These are phyloP conservation scores for Melocanna baccifera DNA, from an alignment of 176 grass and related monocot genomes.

Conservation along the genomic window DNA sequence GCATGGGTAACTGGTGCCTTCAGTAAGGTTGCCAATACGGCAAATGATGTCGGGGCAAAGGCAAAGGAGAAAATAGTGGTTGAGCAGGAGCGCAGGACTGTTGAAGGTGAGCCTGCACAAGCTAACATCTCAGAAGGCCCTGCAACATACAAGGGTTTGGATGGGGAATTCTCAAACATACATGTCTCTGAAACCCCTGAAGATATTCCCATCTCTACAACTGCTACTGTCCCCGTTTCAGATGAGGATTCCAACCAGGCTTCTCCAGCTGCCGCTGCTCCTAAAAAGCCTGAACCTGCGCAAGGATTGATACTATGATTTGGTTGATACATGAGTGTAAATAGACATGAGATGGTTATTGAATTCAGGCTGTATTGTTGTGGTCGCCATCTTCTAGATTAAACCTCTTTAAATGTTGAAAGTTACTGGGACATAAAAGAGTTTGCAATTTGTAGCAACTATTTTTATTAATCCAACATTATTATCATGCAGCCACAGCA, in stretches of 20 bases:
- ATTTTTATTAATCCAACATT: neutral
- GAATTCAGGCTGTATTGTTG: constrained; percentile 29
- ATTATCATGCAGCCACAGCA: neutral
- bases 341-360: constrained; percentile 36
- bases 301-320: constrained; percentile 59
- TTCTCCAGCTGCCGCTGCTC: constrained; percentile 24
- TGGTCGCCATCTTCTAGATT: constrained; percentile 2
- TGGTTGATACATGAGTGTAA: constrained; percentile 49
- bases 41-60: constrained; percentile 43
- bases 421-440: constrained; percentile 17
- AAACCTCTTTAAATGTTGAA: constrained; percentile 31
- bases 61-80: constrained; percentile 58
- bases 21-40: constrained; percentile 44
- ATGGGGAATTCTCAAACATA: constrained; percentile 35
- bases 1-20: constrained; percentile 88
- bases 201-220: constrained; percentile 37
- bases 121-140: constrained; percentile 15
- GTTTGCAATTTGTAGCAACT: constrained; percentile 23
- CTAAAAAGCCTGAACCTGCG: constrained; percentile 53
- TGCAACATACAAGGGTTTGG: constrained; percentile 21
- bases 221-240: constrained; percentile 18
- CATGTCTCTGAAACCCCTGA: constrained; percentile 48
- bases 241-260: constrained; percentile 32
- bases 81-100: constrained; percentile 46
- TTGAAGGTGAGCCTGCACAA: constrained; percentile 22